Percentiles rank a stretch among this genome's conserved stretches.
Evolutionary conservation across 73 alveolate species (phyloP).

Genomic region (Tetrahymena elliotti): DNA sequence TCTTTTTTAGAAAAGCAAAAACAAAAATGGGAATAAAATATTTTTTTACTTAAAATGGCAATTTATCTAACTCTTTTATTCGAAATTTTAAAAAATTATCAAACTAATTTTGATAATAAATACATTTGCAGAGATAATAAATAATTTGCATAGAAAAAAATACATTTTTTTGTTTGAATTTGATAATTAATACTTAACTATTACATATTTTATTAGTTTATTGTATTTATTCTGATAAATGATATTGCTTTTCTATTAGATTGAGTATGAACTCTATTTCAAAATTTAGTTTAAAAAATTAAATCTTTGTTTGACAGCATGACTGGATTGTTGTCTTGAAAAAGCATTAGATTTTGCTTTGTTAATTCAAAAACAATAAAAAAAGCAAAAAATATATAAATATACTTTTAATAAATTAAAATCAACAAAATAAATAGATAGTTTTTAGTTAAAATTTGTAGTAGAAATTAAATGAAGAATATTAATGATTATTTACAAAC

Average conservation of each 20-base stretch:
- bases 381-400: neutral
- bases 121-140: too few relatives aligned
- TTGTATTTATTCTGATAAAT: neutral
- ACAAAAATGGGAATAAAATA: too few relatives aligned
- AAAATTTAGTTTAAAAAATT: neutral
- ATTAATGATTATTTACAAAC: constrained; percentile 53
- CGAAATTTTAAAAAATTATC: too few relatives aligned
- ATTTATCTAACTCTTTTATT: too few relatives aligned
- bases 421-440: neutral
- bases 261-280: neutral
- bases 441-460: neutral
- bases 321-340: neutral
- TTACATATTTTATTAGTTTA: neutral
- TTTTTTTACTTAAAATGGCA: too few relatives aligned
- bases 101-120: too few relatives aligned
- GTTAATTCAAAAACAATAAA: neutral
- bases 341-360: neutral
- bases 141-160: too few relatives aligned
- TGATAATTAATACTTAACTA: too few relatives aligned
- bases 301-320: neutral
- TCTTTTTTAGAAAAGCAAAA: too few relatives aligned
- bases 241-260: neutral
- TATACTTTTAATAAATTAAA: neutral
- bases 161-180: too few relatives aligned
- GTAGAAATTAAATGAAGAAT: neutral